Evolutionary conservation across 1,284 basidiomycete genomes (phyloP), one percentile per base, ranked within the genome.

Genomic region (Fistulina hepatica): DNA sequence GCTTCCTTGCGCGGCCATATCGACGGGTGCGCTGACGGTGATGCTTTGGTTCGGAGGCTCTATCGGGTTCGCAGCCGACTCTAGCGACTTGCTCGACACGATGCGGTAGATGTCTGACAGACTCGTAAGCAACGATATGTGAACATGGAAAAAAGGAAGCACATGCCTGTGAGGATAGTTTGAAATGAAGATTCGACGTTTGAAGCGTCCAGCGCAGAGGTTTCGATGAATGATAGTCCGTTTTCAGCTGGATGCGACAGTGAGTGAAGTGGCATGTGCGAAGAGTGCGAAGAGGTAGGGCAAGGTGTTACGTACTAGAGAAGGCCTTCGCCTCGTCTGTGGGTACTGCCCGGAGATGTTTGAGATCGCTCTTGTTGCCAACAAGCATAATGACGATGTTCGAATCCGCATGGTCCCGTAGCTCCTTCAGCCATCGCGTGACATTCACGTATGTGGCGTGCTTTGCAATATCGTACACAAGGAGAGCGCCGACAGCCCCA

Each of bases 141-240:
- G 38, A 13, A 21, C 19, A 37, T 21, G 21, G 6, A 26, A 26
- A 41, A 21, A 42, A 35, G 26, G 38, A 12, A 20, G 13, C 34
- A 42, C 52, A 34, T 40, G 92, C 92, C 92, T 39, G 89, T 86
- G 44, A 98, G 73, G 56, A 97, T 97, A 52, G 81, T 93, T 64
- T 97, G 92, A 81, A 98, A 98, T 37, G 94, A 91, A 39, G 74
- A 65, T 65, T 97, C 94, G 60, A 98, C 95, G 65, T 97, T 97
- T 38, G 89, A 92, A 50, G 93, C 91, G 74, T 98, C 94, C 73
- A 98, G 80, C 60, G 95, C 94, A 52, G 95, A 98, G 44, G 94
- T 98, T 71, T 98, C 94, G 52, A 98, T 97, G 72, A 94, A 94
- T 41, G 85, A 91, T 47, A 97, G 64, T 32, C 81, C 80, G 58